Evolutionary conservation across 106 monocot species (phyloP), one percentile per base, ranked within the genome.

Genomic region (Dendrobium catenatum): DNA sequence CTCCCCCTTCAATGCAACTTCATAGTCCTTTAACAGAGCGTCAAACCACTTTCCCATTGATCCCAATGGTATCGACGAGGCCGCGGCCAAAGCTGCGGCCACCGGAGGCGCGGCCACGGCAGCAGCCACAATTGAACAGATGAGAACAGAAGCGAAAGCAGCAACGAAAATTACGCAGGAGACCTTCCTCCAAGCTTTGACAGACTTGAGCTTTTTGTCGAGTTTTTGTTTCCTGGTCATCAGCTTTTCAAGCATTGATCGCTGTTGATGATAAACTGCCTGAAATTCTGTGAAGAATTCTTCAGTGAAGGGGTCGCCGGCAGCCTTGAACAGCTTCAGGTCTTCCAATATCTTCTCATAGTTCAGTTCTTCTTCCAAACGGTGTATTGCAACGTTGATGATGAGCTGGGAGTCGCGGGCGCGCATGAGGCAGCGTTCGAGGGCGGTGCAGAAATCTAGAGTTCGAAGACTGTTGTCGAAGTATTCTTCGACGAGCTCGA

Each of bases 41-140:
- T 87, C 79, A 27, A 91, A 22, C 91, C 91, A 91, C 26, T 88
- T 85, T 51, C 87, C 86, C 66, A 85, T 58, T 5, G 89, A 81
- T 0, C 85, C 89, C 51, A 87, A 22, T 8, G 89, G 80, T 8
- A 80, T 82, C 6, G 81, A 29, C 0, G 75, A 88, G 1, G 89
- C 68, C 1, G 85, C 88, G 16, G 81, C 68, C 47, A 83, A 41
- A 3, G 91, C 91, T 9, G 88, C 84, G 1, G 80, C 88, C 7
- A 88, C 88, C 0, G 91, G 87, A 0, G 91, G 88, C 0, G 88
- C 88, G 0, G 88, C 74, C 80, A 91, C 75, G 2, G 85, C 84
- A 1, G 91, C 91, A 0, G 86, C 82, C 55, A 88, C 91, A 6
- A 91, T 82, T 0, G 91, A 86, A 80, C 88, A 91, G 18, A 91